Conservation (phyloP, 225 moss, liverwort and hornwort species). For the Thuidium tamariscinum region DNA sequence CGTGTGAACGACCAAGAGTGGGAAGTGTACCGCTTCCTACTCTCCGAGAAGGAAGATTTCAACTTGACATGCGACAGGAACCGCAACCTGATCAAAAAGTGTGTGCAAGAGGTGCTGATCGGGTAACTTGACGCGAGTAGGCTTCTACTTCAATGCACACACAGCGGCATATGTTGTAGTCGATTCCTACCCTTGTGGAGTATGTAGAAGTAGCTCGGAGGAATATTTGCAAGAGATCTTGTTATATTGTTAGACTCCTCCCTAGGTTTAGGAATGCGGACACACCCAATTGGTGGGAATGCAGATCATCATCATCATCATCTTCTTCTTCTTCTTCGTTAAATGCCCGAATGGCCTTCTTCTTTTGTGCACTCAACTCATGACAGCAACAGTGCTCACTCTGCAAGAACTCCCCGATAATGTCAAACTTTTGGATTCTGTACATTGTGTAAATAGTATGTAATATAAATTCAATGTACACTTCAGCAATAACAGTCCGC, state of each 20-base stretch:
- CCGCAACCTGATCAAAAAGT: slow-evolving; percentile 7
- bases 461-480: slow-evolving; percentile 19
- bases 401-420: neutral
- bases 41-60: slow-evolving; percentile 24
- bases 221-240: slow-evolving; percentile 27
- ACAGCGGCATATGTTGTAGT: neutral
- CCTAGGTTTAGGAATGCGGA: slow-evolving; percentile 2
- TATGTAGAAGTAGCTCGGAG: slow-evolving; percentile 6
- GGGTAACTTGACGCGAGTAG: neutral
- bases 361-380: neutral
- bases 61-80: neutral
- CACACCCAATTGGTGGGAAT: neutral
- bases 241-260: slow-evolving; percentile 42
- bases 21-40: slow-evolving; percentile 47
- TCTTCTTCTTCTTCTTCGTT: neutral
- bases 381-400: neutral
- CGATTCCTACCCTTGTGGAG: slow-evolving; percentile 3
- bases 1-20: slow-evolving; percentile 16
- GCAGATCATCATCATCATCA: neutral
- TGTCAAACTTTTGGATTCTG: neutral
- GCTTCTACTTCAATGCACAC: neutral
- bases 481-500: neutral
- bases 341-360: neutral
- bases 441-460: slow-evolving; percentile 22
- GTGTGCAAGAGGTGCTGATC: slow-evolving; percentile 24